Evolutionary conservation across 2,329 filamentous ascomycete genomes (phyloP).

Genomic region (Paraconiothyrium brasiliense): DNA sequence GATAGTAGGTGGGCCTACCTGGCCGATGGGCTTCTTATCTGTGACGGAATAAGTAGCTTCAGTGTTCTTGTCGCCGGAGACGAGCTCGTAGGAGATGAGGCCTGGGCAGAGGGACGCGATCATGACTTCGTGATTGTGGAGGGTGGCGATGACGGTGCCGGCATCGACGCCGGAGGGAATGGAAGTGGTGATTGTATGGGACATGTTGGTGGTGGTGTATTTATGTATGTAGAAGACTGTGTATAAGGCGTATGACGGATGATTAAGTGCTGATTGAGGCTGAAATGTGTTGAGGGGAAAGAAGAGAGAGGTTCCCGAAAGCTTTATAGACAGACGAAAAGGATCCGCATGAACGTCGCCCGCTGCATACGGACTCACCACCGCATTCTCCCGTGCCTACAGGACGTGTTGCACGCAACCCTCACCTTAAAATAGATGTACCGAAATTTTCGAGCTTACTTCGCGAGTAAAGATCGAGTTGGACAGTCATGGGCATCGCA

Average conservation of each 20-base stretch:
- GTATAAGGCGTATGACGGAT: background rate
- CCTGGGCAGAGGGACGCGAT: constrained; percentile 51
- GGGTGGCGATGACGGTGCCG: constrained; percentile 41
- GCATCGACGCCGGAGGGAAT: constrained; percentile 38
- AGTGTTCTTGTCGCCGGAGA: constrained; percentile 41
- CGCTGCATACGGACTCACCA: background rate
- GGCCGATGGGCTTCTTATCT: constrained; percentile 52
- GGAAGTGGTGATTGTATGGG: constrained; percentile 50
- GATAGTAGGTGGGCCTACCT: constrained; percentile 28
- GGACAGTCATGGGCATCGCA: background rate
- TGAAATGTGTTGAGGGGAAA: background rate
- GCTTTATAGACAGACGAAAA: background rate
- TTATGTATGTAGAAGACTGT: background rate
- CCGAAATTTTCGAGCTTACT: background rate
- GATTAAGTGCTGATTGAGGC: background rate
- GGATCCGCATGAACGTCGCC: too few species aligned
- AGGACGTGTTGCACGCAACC: background rate
- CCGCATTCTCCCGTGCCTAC: background rate
- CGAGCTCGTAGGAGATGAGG: constrained; percentile 45
- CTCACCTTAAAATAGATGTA: constrained; percentile 1
- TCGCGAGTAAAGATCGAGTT: background rate
- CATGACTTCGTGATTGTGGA: constrained; percentile 53
- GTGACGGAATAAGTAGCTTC: constrained; percentile 49
- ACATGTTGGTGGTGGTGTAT: constrained; percentile 37
- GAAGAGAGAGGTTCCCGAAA: background rate